Evolutionary conservation across 2,329 filamentous ascomycete genomes (phyloP), one percentile per base, ranked within the genome.

Genomic region (Phyllosticta citribraziliensis): DNA sequence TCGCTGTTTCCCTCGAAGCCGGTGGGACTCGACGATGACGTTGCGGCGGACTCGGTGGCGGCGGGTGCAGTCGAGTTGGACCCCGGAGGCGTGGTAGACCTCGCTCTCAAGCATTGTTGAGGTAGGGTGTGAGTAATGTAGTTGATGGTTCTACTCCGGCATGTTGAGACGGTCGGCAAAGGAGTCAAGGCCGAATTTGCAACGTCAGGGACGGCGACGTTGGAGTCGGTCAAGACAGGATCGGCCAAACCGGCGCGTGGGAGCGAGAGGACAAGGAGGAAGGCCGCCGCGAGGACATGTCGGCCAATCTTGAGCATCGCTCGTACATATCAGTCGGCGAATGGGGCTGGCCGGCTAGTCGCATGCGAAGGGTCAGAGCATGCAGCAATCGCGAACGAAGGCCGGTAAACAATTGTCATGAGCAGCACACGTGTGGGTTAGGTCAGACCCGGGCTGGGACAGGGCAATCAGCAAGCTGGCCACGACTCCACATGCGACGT

Each of bases 91-190:
- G 68, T 67, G 17, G 71, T 66, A 78, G 85, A 86, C 51, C 80
- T 79, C n/a, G 83, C 85, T 56, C 82, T 84, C 22, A 90, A 78
- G 70, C 89, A 93, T 76, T 88, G 87, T 70, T 90, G 88, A 11
- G 88, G 88, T 50, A 92, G 76, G 1, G 83, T 85, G 67, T 92
- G 87, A 11, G 88, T 92, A 64, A 93, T 89, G 73, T 92, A 91
- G 74, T 93, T 92, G 70, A 90, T 85, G 1, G 87, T 90, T 66
- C 83, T 82, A 63, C 73, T 79, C 12, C 74, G 75, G 70, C 79
- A 82, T 56, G 75, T 77, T 20, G 72, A 67, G 11, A 22, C 54
- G 19, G 58, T 20, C 17, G 58, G 53, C 58, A 61, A 24, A 51
- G 60, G 35, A 51, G 50, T 61, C 30, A 57, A 50, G 55, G 60